Conservation (phyloP, 75 land plant species). For the Cupressus sempervirens region DNA sequence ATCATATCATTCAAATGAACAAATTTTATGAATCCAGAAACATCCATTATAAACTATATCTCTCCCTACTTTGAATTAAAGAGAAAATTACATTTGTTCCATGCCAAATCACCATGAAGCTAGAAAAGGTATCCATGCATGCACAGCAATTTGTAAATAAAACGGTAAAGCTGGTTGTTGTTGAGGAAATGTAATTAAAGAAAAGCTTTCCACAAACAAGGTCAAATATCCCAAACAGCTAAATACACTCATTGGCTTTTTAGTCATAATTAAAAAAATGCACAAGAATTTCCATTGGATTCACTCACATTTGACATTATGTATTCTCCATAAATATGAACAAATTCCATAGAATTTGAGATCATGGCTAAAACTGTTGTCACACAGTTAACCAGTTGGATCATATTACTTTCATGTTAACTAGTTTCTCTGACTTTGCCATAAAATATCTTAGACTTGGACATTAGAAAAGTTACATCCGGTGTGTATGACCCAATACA, state of each 20-base stretch:
- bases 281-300: no score
- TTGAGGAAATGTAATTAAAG: background rate
- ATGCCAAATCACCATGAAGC: constrained; percentile 68
- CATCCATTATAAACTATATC: background rate
- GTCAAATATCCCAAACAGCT: background rate
- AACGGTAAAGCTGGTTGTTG: background rate
- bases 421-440: background rate
- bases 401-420: background rate
- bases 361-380: background rate
- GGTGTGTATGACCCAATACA: background rate
- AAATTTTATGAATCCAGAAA: constrained; percentile 7
- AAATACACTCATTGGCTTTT: background rate
- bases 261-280: background rate
- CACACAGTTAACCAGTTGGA: background rate
- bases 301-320: background rate
- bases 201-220: background rate
- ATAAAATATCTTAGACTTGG: background rate
- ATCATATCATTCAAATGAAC: background rate
- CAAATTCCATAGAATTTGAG: background rate
- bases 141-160: constrained; percentile 79
- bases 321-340: background rate
- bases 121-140: constrained; percentile 55
- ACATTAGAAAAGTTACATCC: background rate
- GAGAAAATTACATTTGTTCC: constrained; percentile 43
- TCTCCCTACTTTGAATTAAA: background rate